Percentiles rank a stretch among this genome's conserved stretches.
phyloP scores from a whole-genome alignment of 192 early-diverging fungal genomes.

The Backusella parvicylindrica region DNA sequence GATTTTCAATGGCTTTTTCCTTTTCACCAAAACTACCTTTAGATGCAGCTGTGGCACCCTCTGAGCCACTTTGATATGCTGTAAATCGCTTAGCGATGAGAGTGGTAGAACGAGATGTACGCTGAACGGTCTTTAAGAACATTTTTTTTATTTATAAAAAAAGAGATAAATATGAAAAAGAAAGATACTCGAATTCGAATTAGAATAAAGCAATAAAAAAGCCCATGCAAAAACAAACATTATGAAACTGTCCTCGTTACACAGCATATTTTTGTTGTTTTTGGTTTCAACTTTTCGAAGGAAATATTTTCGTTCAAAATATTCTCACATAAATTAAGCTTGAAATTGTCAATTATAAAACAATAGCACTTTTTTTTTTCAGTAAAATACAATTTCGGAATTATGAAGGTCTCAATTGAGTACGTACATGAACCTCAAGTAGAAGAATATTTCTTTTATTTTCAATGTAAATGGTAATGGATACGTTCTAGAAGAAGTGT shows the following conservation, averaged over 20 bases:
- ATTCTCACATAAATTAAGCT: background rate
- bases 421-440: background rate
- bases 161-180: background rate
- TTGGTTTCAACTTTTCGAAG: background rate
- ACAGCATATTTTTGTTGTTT: background rate
- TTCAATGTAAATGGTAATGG: background rate
- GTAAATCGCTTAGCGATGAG: background rate
- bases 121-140: background rate
- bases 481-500: background rate
- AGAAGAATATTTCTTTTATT: background rate
- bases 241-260: background rate
- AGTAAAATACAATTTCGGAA: background rate
- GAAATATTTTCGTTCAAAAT: background rate
- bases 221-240: background rate
- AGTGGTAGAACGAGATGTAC: background rate
- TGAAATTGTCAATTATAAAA: background rate
- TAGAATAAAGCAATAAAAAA: background rate
- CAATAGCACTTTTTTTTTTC: background rate
- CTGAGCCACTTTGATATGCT: background rate
- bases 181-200: background rate
- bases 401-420: background rate
- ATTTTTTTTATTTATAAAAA: background rate
- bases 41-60: constrained; percentile 21
- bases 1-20: constrained; percentile 36
- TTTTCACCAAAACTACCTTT: constrained; percentile 28